Conservation (phyloP, 2,329 filamentous ascomycete species). For the Penicillium frequentans region DNA sequence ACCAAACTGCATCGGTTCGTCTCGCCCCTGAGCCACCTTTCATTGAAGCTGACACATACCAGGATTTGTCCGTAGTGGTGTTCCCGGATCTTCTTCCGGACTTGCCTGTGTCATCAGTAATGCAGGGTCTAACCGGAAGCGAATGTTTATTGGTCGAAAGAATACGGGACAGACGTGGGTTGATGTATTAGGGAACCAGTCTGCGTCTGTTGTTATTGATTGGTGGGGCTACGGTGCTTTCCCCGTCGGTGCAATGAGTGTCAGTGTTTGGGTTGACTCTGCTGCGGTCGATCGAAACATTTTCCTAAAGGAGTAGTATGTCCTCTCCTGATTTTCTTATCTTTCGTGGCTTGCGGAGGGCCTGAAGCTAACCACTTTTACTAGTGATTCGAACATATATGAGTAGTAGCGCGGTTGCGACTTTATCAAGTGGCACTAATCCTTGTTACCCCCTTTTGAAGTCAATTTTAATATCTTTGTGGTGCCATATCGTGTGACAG, state of each 20-base stretch:
- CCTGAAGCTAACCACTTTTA: not conserved
- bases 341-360: not conserved
- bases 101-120: conserved; percentile 60
- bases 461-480: not conserved
- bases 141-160: conserved; percentile 61
- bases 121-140: conserved; percentile 49
- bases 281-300: conserved; percentile 36
- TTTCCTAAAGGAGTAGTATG: conserved; percentile 14
- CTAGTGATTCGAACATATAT: not conserved
- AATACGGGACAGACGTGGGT: conserved; percentile 63
- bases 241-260: conserved; percentile 52
- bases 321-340: not conserved
- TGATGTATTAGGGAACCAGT: conserved; percentile 58
- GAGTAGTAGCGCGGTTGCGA: not conserved
- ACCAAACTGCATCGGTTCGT: conserved; percentile 59
- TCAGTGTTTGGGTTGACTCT: conserved; percentile 62
- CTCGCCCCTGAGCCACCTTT: not conserved
- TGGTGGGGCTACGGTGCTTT: conserved; percentile 60
- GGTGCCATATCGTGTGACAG: not conserved
- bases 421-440: not conserved
- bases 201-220: conserved; percentile 58
- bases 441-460: not conserved
- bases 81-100: conserved; percentile 49
- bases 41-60: not conserved
- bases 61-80: conserved; percentile 52